Base-by-base conservation (phyloP, 768 basidiomycete species). In the Auriscalpium vulgare region DNA sequence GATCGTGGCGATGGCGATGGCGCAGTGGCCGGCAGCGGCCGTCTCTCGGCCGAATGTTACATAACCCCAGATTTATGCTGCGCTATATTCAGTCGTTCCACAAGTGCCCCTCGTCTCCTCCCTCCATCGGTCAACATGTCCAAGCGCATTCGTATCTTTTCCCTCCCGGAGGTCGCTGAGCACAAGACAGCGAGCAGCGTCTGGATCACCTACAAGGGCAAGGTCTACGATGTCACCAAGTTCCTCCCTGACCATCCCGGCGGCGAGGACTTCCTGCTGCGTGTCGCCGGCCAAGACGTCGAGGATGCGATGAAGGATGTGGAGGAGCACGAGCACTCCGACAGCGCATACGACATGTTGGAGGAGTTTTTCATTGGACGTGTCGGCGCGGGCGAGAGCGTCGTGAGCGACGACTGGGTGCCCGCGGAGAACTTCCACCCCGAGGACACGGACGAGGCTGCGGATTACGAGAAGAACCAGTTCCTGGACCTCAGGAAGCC, bases 231-330 rank as follows among this genome's bases (percentile, higher is more conserved):
- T 67, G 84, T 98, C 52, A 86, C 95, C 3, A 62, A 64, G 4
- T 97, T 98, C 72, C 71, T 95, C 2, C 65, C 78, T 52, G 94
- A 95, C 74, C 94, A 97, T 68, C 93, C 95, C 10, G 95, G 95
- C 60, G 94, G 95, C 3, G 95, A 98, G 69, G 95, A 97, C 67
- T 72, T 93, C 59, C 82, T 99, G 62, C 72, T 94, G 40, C 74
- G 83, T 46, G 79, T 87, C 70, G 95, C 89, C 5, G 95, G 94
- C 43, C 82, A 83, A 70, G 91, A 97, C 67, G 78, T 98, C 51
- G 87, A 78, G 17, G 75, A 71, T 17, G 75, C 84, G 54, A 98
- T 98, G 97, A 81, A 79, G 64, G 86, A 95, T 70, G 71, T 76
- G 61, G 67, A 75, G 19, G 85, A 88, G 63, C 97, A 99, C 68